Percentiles rank a stretch among this genome's conserved stretches.
phyloP scores from a whole-genome alignment of 306 rosid genomes.

The Trifolium repens region DNA sequence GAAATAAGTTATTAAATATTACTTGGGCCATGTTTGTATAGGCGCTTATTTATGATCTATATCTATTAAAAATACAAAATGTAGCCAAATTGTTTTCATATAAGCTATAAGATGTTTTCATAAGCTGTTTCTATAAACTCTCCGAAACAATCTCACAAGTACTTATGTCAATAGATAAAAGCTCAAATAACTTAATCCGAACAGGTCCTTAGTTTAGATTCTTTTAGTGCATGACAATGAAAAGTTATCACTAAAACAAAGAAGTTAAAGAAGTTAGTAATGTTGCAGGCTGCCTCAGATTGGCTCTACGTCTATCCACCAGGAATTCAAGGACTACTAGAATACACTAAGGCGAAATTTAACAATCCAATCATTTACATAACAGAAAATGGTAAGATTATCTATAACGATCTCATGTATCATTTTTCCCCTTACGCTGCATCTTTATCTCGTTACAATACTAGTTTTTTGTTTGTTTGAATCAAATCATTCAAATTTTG shows the following conservation, averaged over 20 bases:
- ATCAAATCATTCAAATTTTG: conserved; percentile 30
- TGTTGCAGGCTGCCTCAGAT: conserved; percentile 52
- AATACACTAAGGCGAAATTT: conserved; percentile 55
- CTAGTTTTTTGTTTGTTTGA: not conserved
- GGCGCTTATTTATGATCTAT: not conserved
- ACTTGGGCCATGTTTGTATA: not conserved
- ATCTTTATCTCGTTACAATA: conserved; percentile 11
- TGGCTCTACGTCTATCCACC: conserved; percentile 66
- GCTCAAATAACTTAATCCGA: not conserved
- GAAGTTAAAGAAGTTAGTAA: conserved; percentile 18
- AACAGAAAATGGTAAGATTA: conserved; percentile 67
- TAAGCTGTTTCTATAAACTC: not conserved
- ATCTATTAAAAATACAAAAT: not conserved
- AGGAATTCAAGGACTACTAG: conserved; percentile 54
- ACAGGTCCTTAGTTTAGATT: not conserved
- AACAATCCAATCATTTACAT: conserved; percentile 61
- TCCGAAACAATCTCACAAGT: not conserved
- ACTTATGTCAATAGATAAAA: not conserved
- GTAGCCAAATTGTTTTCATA: not conserved
- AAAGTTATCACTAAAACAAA: not conserved
- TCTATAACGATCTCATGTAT: not conserved
- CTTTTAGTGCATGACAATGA: conserved; percentile 23
- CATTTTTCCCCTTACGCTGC: not conserved
- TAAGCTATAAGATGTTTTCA: no score
- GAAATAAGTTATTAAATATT: conserved; percentile 27